These are phyloP conservation scores for Tricholoma saponaceum DNA, from an alignment of 768 basidiomycete species.

Conservation along the genomic window DNA sequence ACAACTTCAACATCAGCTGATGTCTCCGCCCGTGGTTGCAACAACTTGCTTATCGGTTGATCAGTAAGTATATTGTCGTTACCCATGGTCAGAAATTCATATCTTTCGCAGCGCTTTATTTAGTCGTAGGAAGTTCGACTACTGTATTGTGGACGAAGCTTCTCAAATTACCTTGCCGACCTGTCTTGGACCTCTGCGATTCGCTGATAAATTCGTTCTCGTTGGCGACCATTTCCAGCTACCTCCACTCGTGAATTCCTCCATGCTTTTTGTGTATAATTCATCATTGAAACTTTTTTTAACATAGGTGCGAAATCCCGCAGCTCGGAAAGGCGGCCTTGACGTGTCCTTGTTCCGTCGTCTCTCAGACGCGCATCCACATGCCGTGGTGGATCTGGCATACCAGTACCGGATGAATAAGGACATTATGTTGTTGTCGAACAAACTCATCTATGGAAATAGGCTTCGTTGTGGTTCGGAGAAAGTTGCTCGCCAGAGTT, in stretches of 20 bases:
- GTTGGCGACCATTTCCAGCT: conserved; percentile 98
- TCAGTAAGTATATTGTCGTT: conserved; percentile 56
- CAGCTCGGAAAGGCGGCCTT: conserved; percentile 80
- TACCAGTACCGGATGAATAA: conserved; percentile 96
- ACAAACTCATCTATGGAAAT: conserved; percentile 79
- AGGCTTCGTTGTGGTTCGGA: conserved; percentile 77
- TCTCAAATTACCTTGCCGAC: conserved; percentile 97
- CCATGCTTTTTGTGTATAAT: background rate
- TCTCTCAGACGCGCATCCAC: conserved; percentile 82
- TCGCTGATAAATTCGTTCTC: conserved; percentile 86
- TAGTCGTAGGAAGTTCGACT: conserved; percentile 81
- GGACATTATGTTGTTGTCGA: conserved; percentile 91
- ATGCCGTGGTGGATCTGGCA: conserved; percentile 79
- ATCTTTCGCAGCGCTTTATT: conserved; percentile 66
- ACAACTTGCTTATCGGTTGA: conserved; percentile 94
- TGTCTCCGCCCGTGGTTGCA: conserved; percentile 90
- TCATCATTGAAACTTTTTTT: background rate
- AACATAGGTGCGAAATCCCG: conserved; percentile 70
- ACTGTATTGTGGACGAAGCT: conserved; percentile 97
- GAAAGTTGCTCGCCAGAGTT: conserved; percentile 53
- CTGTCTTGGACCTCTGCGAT: conserved; percentile 88
- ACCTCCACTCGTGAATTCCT: conserved; percentile 73
- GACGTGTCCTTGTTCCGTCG: conserved; percentile 88
- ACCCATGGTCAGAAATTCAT: background rate
- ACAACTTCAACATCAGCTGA: conserved; percentile 76